These are phyloP conservation scores for Pueraria montana DNA, from an alignment of 306 rosid genomes.

Conservation along the genomic window DNA sequence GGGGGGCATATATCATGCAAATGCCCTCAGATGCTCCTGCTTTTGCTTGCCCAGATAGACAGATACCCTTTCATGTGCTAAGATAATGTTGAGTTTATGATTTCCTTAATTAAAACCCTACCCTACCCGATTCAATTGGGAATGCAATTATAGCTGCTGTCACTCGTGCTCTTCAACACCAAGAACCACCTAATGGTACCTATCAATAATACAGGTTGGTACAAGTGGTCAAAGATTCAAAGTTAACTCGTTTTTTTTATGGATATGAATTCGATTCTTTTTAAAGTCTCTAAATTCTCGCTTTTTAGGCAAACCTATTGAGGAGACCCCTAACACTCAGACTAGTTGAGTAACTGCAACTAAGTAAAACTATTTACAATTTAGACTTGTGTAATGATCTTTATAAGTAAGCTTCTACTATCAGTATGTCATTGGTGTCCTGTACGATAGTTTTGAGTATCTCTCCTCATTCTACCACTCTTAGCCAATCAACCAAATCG, in stretches of 20 bases:
- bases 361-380: background rate
- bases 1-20: constrained; percentile 43
- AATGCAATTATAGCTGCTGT: background rate
- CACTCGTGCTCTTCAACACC: background rate
- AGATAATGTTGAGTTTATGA: background rate
- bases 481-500: background rate
- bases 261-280: background rate
- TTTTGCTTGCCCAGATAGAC: constrained; percentile 44
- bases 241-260: background rate
- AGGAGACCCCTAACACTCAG: background rate
- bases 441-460: background rate
- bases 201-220: background rate
- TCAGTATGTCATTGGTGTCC: background rate
- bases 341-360: background rate
- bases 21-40: constrained; percentile 35
- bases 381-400: background rate
- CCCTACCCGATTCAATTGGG: constrained; percentile 9
- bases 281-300: background rate
- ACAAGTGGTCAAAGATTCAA: background rate
- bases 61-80: constrained; percentile 44
- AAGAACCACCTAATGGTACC: background rate
- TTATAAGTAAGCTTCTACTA: background rate
- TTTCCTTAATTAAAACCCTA: constrained; percentile 16
- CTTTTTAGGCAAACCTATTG: background rate
- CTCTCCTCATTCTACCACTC: background rate